Conservation (phyloP, 176 grass and related monocot genomes). For the Lolium perenne region DNA sequence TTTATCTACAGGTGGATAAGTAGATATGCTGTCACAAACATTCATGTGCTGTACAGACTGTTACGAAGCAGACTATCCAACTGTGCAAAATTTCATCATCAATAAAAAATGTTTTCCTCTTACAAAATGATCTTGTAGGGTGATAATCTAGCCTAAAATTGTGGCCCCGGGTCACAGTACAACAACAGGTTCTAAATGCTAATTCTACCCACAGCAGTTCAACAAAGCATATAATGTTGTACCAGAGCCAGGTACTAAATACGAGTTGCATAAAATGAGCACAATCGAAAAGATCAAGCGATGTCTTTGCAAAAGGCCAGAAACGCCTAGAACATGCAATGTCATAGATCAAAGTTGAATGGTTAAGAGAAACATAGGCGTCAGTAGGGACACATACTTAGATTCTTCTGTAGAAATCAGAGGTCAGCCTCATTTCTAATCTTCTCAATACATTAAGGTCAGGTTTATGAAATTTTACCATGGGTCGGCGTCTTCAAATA, state of each 20-base stretch:
- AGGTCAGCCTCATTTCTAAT: background rate
- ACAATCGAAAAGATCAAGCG: background rate
- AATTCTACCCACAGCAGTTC: background rate
- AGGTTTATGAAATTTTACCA: background rate
- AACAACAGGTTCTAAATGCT: background rate
- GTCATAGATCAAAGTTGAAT: conserved; percentile 6
- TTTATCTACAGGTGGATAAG: background rate
- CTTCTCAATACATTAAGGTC: conserved; percentile 5
- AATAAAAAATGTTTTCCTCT: background rate
- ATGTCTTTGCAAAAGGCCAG: background rate
- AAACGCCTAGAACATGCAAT: background rate
- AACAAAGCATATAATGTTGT: background rate
- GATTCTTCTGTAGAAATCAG: conserved; percentile 2
- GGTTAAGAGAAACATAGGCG: background rate
- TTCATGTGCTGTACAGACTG: background rate
- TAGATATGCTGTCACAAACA: background rate
- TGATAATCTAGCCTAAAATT: background rate
- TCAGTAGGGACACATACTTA: background rate
- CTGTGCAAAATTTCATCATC: background rate
- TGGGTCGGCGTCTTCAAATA: background rate
- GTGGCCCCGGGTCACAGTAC: background rate
- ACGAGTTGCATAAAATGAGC: conserved; percentile 11
- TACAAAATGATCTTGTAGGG: background rate
- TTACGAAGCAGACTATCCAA: background rate
- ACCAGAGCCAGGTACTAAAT: background rate